phyloP scores from a whole-genome alignment of 1,284 basidiomycete genomes.

The Sphagnurus paluster region DNA sequence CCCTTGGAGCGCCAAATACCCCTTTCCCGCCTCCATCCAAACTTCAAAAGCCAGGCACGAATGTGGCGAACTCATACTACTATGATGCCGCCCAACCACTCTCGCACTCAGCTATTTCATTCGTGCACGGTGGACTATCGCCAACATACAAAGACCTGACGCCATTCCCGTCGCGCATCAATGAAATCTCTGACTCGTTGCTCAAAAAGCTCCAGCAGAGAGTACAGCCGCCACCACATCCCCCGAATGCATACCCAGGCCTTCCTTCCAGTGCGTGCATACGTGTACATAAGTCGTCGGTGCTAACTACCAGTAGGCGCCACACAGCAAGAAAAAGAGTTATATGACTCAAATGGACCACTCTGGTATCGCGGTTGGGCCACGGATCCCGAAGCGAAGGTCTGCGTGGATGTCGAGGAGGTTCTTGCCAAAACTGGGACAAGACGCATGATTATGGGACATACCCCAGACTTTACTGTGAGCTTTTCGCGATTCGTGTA shows the following conservation, averaged over 20 bases:
- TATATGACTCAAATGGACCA: slow-evolving; percentile 80
- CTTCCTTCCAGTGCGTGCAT: slow-evolving; percentile 53
- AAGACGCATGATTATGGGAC: slow-evolving; percentile 89
- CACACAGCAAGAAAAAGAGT: slow-evolving; percentile 62
- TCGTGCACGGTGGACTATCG: slow-evolving; percentile 86
- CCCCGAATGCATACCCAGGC: slow-evolving; percentile 77
- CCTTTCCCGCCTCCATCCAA: slow-evolving; percentile 53
- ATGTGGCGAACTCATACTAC: slow-evolving; percentile 21
- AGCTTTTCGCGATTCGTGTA: slow-evolving; percentile 14
- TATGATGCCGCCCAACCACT: slow-evolving; percentile 42
- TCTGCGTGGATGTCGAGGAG: slow-evolving; percentile 70
- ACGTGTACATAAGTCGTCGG: not conserved
- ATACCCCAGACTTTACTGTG: slow-evolving; percentile 87
- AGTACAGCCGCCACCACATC: slow-evolving; percentile 72
- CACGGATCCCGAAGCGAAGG: slow-evolving; percentile 62
- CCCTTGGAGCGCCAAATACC: slow-evolving; percentile 69
- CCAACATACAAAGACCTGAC: slow-evolving; percentile 70
- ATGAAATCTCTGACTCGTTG: slow-evolving; percentile 66
- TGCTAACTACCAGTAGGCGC: slow-evolving; percentile 43
- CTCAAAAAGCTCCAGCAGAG: slow-evolving; percentile 63
- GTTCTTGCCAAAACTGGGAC: slow-evolving; percentile 76
- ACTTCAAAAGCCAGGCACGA: slow-evolving; percentile 31
- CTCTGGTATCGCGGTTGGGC: slow-evolving; percentile 94
- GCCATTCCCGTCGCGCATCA: slow-evolving; percentile 83
- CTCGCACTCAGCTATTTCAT: slow-evolving; percentile 77